Evolutionary conservation across 2,329 filamentous ascomycete genomes (phyloP).

Genomic region (Exophiala bonariae): DNA sequence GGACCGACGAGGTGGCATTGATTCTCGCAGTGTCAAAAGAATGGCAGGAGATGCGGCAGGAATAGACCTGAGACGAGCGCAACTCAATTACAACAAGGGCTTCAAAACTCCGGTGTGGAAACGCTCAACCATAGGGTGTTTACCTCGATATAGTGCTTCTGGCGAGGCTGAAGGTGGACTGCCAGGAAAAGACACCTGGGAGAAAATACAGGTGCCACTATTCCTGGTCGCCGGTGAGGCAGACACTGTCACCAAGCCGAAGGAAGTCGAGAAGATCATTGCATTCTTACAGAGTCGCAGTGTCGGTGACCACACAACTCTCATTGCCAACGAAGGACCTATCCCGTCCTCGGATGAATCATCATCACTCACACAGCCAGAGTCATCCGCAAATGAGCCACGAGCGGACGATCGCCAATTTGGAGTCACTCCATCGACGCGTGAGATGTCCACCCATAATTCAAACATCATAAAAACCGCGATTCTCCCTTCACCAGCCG

Average conservation of each 20-base stretch:
- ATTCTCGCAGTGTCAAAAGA: constrained; percentile 75
- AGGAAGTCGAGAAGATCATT: constrained; percentile 69
- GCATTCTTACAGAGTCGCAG: constrained; percentile 16
- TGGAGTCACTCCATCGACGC: constrained; percentile 40
- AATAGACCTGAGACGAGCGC: constrained; percentile 41
- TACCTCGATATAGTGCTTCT: constrained; percentile 60
- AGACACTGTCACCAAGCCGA: constrained; percentile 73
- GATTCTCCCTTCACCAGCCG: constrained; percentile 73
- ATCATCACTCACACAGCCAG: neutral
- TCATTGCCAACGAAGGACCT: no score
- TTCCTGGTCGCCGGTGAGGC: constrained; percentile 76
- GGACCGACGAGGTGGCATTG: constrained; percentile 74
- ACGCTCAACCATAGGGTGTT: constrained; percentile 72
- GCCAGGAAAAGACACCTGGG: constrained; percentile 71
- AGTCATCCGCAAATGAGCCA: constrained; percentile 25
- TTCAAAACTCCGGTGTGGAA: constrained; percentile 80
- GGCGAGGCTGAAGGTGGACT: constrained; percentile 62
- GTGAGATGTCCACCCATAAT: constrained; percentile 21
- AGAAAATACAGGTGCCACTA: constrained; percentile 68
- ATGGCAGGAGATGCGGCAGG: constrained; percentile 57
- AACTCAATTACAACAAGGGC: constrained; percentile 66
- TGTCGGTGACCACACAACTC: no score
- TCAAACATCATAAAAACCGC: constrained; percentile 63
- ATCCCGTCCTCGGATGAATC: no score
- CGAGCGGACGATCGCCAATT: constrained; percentile 38